phyloP scores from a whole-genome alignment of 1,284 basidiomycete genomes.

The Sporisorium scitamineum region DNA sequence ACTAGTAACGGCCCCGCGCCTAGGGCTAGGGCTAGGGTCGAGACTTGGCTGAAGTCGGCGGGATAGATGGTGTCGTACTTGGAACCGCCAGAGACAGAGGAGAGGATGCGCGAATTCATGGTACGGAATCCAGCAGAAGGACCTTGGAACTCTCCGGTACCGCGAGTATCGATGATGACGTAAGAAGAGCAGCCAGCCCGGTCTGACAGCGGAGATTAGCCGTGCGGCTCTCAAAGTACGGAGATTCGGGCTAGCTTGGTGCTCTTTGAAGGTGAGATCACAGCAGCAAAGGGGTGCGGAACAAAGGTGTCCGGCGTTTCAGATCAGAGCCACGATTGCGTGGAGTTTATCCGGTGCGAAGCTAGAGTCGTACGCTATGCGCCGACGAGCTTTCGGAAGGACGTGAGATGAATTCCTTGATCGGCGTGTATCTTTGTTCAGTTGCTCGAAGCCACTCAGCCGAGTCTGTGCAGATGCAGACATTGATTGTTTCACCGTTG shows the following conservation, averaged over 20 bases:
- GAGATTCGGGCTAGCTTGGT: constrained; percentile 22
- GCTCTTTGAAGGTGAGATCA: too few relatives aligned
- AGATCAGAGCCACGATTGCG: too few relatives aligned
- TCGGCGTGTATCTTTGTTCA: neutral
- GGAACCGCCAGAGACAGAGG: constrained; percentile 36
- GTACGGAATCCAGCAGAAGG: constrained; percentile 50
- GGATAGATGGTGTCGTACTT: constrained; percentile 65
- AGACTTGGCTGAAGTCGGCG: constrained; percentile 56
- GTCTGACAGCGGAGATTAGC: too few relatives aligned
- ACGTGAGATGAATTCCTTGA: neutral
- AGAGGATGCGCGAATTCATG: constrained; percentile 48
- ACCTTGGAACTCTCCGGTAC: constrained; percentile 65
- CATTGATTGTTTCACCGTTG: too few relatives aligned
- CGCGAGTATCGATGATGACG: constrained; percentile 65
- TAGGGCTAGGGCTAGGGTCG: too few relatives aligned
- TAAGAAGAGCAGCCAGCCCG: constrained; percentile 29
- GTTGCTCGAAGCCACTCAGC: neutral
- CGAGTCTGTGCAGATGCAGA: neutral
- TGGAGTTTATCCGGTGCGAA: too few relatives aligned
- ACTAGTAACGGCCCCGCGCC: too few relatives aligned
- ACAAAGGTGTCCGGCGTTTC: too few relatives aligned
- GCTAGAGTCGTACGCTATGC: neutral
- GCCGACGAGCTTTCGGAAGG: too few relatives aligned
- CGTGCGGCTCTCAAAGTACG: too few relatives aligned
- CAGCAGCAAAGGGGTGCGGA: too few relatives aligned